Evolutionary conservation across 2,329 filamentous ascomycete species (phyloP).

Genomic region (Lecanicillium sp.): DNA sequence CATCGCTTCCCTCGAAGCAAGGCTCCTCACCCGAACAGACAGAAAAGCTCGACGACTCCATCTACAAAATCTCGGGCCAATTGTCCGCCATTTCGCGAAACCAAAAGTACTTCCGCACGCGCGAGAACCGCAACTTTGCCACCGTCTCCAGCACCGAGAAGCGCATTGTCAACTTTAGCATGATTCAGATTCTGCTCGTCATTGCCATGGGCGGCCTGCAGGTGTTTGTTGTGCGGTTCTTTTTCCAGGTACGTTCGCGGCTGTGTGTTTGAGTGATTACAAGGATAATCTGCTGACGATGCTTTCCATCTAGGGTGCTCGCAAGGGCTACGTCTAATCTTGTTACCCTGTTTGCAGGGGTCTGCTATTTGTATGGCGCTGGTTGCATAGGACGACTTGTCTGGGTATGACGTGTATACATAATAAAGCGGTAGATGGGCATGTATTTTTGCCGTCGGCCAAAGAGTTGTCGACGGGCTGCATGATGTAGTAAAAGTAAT

Average conservation of each 20-base stretch:
- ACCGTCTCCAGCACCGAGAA: conserved; percentile 94
- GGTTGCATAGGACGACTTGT: conserved; percentile 18
- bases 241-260: conserved; percentile 68
- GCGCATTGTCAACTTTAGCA: conserved; percentile 93
- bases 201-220: conserved; percentile 92
- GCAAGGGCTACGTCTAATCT: conserved; percentile 61
- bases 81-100: conserved; percentile 91
- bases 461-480: neutral
- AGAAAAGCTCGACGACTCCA: conserved; percentile 79
- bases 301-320: conserved; percentile 42
- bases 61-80: conserved; percentile 89
- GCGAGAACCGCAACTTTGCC: conserved; percentile 98
- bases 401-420: conserved; percentile 20
- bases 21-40: conserved; percentile 86
- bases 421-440: conserved; percentile 15
- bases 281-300: conserved; percentile 7
- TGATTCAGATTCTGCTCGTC: conserved; percentile 88
- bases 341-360: conserved; percentile 10
- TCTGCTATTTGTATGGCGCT: conserved; percentile 22
- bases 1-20: conserved; percentile 79
- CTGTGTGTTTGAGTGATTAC: neutral
- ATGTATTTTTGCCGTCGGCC: neutral
- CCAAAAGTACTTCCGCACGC: conserved; percentile 98
- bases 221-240: conserved; percentile 96
- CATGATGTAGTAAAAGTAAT: conserved; percentile 6